Percentiles rank a stretch among this genome's conserved stretches.
phyloP scores from a whole-genome alignment of 257 asterid species.

The Pogostemon cablin region DNA sequence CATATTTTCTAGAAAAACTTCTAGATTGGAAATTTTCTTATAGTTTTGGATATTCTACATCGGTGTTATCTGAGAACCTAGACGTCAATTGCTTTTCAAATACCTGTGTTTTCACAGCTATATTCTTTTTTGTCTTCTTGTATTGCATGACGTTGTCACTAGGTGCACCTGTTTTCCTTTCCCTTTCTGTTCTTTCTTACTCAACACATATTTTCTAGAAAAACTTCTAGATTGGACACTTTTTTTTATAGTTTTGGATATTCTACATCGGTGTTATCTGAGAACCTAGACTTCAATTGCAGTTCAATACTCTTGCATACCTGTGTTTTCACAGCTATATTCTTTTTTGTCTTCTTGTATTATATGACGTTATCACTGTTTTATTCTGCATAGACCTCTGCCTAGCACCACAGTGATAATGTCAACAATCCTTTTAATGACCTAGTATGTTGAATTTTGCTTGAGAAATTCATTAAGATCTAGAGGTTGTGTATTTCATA shows the following conservation, averaged over 20 bases:
- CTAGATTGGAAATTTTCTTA: constrained; percentile 14
- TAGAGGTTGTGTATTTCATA: constrained; percentile 17
- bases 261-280: constrained; percentile 11
- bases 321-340: neutral
- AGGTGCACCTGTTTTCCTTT: neutral
- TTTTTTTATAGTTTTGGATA: neutral
- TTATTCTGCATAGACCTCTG: neutral
- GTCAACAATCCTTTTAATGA: constrained; percentile 13
- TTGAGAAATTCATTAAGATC: constrained; percentile 23
- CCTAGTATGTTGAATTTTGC: constrained; percentile 23
- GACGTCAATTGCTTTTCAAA: constrained; percentile 15
- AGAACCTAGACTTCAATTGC: constrained; percentile 5
- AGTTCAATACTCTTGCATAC: constrained; percentile 16
- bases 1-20: neutral
- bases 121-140: constrained; percentile 5
- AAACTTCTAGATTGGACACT: constrained; percentile 18
- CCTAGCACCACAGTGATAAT: constrained; percentile 16
- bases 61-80: neutral
- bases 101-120: neutral
- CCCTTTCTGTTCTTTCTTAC: neutral
- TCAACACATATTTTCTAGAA: neutral
- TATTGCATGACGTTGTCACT: constrained; percentile 4
- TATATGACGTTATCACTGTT: constrained; percentile 10
- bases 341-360: neutral
- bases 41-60: constrained; percentile 10